Conservation (phyloP, 805 yeast species). For the Starmera caribaea region DNA sequence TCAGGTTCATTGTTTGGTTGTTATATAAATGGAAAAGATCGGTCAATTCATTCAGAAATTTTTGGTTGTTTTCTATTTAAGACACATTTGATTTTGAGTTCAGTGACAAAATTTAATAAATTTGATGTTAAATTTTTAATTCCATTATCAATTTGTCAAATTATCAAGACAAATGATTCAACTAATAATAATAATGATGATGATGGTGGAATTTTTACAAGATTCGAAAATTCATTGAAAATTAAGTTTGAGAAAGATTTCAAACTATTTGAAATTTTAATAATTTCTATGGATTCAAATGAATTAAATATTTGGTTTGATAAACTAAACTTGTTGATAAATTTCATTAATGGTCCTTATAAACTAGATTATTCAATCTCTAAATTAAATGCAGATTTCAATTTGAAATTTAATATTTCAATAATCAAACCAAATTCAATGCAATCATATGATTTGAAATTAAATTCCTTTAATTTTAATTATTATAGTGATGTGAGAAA, state of each 20-base stretch:
- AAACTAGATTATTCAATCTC: conserved; percentile 20
- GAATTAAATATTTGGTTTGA: conserved; percentile 37
- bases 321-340: conserved; percentile 19
- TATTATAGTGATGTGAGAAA: not conserved
- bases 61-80: conserved; percentile 37
- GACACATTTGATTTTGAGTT: conserved; percentile 35
- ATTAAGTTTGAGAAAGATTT: conserved; percentile 34
- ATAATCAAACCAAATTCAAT: conserved; percentile 7
- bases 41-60: conserved; percentile 7
- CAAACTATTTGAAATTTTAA: conserved; percentile 34
- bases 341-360: conserved; percentile 24
- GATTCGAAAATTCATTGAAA: conserved; percentile 27
- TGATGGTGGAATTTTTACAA: conserved; percentile 22
- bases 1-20: conserved; percentile 32
- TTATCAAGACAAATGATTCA: conserved; percentile 18
- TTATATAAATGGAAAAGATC: conserved; percentile 25
- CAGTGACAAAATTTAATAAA: conserved; percentile 16
- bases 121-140: conserved; percentile 34
- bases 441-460: conserved; percentile 13
- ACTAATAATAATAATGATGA: conserved; percentile 22
- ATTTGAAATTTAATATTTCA: conserved; percentile 6
- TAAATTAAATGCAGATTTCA: conserved; percentile 9
- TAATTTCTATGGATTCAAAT: conserved; percentile 20
- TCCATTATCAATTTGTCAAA: conserved; percentile 30
- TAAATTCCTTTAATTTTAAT: conserved; percentile 7